Evolutionary conservation across 768 basidiomycete genomes (phyloP), one percentile per base, ranked within the genome.

Genomic region (Chiua virens): DNA sequence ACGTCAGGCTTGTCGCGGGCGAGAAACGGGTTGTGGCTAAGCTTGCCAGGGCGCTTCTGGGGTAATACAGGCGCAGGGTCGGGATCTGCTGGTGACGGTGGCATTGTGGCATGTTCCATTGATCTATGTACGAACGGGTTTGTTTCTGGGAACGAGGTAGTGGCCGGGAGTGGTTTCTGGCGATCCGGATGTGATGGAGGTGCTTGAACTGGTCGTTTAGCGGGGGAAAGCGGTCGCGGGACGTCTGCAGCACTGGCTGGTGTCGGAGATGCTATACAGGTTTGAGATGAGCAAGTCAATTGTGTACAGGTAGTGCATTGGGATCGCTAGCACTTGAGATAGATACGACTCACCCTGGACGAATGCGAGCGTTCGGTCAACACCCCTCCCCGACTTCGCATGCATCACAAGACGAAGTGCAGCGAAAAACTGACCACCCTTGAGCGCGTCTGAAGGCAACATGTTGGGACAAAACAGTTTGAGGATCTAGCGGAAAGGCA

Each of bases 341-440:
- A n/a, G n/a, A n/a, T n/a, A n/a, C 10, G 5, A 47, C n/a, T n/a
- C n/a, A n/a, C 89, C 83, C 74, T 92, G 89, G 2, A 86, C 77
- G 56, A 92, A 92, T 0, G 85, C 87, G 25, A 91, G 75, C 8
- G 73, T 73, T 39, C 82, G 72, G 52, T 91, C 87, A 2, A 87
- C 67, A 8, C 80, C 76, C 50, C 79, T 81, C 11, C 87, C 87
- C n/a, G 60, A 60, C 59, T 81, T 76, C 32, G 73, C 79, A 48
- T 91, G 88, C 8, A 80, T 65, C 1, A 86, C 78, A 3, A 92
- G 79, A 36, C 89, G 71, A 21, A 89, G 70, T 0, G 79, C 83
- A 8, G 88, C 88, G 59, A 91, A 91, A 63, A 91, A 88, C 58
- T 92, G 85, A 15, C 85, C 84, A 1, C 84, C 83, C 10, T 75